These are phyloP conservation scores for Suillus clintonianus DNA, from an alignment of 768 basidiomycete genomes.

Conservation along the genomic window DNA sequence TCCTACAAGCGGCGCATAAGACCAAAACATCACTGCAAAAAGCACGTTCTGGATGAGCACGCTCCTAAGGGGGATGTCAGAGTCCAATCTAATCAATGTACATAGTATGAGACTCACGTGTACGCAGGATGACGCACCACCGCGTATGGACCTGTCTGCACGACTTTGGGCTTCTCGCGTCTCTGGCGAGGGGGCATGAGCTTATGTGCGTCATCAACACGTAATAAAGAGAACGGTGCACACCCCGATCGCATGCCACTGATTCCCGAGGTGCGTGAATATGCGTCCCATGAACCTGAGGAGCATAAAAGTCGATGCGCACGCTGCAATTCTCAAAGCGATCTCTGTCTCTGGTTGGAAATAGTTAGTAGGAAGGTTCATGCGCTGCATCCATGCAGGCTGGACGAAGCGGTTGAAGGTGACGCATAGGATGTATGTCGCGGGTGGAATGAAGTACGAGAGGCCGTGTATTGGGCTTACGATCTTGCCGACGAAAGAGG, in stretches of 20 bases:
- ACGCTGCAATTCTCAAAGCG: slow-evolving; percentile 28
- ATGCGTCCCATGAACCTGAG: slow-evolving; percentile 14
- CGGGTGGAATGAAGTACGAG: slow-evolving; percentile 24
- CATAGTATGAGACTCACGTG: slow-evolving; percentile 21
- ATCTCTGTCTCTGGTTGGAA: slow-evolving; percentile 23
- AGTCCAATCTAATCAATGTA: slow-evolving; percentile 12
- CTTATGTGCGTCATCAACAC: not conserved
- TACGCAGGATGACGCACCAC: slow-evolving; percentile 40
- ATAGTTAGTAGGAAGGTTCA: slow-evolving; percentile 26
- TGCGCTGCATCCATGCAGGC: slow-evolving; percentile 35
- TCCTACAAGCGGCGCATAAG: slow-evolving; percentile 34
- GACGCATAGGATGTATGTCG: slow-evolving; percentile 29
- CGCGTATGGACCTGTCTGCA: slow-evolving; percentile 35
- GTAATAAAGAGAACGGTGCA: not conserved
- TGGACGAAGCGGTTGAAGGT: slow-evolving; percentile 32
- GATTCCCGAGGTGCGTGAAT: slow-evolving; percentile 24
- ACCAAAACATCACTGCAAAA: slow-evolving; percentile 23
- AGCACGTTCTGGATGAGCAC: not conserved
- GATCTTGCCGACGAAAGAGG: slow-evolving; percentile 26
- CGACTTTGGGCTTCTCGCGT: slow-evolving; percentile 31
- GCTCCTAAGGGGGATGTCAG: not conserved
- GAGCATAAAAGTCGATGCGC: slow-evolving; percentile 23
- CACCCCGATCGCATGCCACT: slow-evolving; percentile 36
- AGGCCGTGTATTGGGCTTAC: slow-evolving; percentile 29
- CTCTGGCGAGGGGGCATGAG: slow-evolving; percentile 14